Evolutionary conservation across 2,329 filamentous ascomycete genomes (phyloP).

Genomic region (Grosmannia penicillata): DNA sequence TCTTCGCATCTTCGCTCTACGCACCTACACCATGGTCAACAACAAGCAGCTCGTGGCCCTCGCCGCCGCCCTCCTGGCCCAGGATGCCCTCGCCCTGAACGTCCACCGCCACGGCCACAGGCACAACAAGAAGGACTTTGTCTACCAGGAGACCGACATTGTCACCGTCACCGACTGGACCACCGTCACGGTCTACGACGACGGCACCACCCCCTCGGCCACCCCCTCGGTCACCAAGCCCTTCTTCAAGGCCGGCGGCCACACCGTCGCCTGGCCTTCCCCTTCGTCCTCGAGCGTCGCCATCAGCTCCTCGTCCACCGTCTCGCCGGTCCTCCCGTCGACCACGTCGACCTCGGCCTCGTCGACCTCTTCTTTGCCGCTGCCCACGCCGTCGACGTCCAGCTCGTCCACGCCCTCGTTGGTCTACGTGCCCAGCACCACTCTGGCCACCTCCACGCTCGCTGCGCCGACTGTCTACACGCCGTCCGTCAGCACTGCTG

Average conservation of each 20-base stretch:
- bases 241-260: conserved; percentile 10
- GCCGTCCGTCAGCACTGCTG: background rate
- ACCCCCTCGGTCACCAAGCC: conserved; percentile 6
- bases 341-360: background rate
- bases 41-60: conserved; percentile 20
- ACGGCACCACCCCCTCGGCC: conserved; percentile 8
- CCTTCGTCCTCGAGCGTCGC: no score
- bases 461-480: no score
- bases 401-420: conserved; percentile 1
- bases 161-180: conserved; percentile 23
- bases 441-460: background rate
- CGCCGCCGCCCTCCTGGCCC: conserved; percentile 26
- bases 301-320: conserved; percentile 1
- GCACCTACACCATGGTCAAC: conserved; percentile 5
- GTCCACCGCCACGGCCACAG: conserved; percentile 26
- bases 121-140: conserved; percentile 19
- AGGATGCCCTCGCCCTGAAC: conserved; percentile 26
- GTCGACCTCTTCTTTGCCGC: background rate
- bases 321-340: conserved; percentile 4
- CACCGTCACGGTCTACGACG: conserved; percentile 26
- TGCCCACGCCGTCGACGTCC: conserved; percentile 1
- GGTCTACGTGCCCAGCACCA: background rate
- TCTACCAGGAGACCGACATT: conserved; percentile 17
- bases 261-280: conserved; percentile 4
- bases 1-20: background rate